Evolutionary conservation across 179 eudicot genomes (phyloP), one percentile per base, ranked within the genome.

Genomic region (Spinacia oleracea): DNA sequence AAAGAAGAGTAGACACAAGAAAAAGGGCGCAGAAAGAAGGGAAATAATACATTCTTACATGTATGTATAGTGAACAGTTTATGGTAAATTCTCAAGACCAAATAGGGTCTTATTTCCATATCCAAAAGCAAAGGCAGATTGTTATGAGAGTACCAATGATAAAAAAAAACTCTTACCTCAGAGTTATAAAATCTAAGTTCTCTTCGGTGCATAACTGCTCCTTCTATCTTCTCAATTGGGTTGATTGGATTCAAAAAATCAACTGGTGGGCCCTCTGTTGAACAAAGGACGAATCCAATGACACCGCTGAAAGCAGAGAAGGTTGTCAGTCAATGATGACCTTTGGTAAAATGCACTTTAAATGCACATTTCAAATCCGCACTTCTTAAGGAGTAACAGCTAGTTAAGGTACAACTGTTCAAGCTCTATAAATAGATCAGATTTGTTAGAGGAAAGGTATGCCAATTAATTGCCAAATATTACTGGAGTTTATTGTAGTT

Each of bases 221-320:
- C 99, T 80, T 92, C 93, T 56, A 93, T 83, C 85, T 91, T 85
- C 89, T 96, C 99, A 86, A 93, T 96, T 40, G 99, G 98, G 78
- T 96, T 96, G 45, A 92, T 82, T 45, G 98, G 99, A 78, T 92
- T 83, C 65, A 82, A 65, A 83, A 96, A 96, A 85, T 96, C 96
- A 75, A 96, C 96, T 25, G 93, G 79, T 12, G 93, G 90, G 8
- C 99, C 99, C 80, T 92, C 94, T 51, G 92, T 94, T 58, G 99
- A 85, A 85, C 99, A 90, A 74, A 93, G 29, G 73, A 96, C 71
- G 84, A 96, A 96, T 84, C 99, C 99, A 87, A 96, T 96, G 48
- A 79, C 91, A 4, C 99, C 99, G 81, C 99, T 96, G 81, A 38
- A 77, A 46, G 42, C 74, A 77, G 62, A 1, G 69, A 46, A 71